Conservation (phyloP, 352 stramenopile genomes). For the Globisporangium camurandrum region DNA sequence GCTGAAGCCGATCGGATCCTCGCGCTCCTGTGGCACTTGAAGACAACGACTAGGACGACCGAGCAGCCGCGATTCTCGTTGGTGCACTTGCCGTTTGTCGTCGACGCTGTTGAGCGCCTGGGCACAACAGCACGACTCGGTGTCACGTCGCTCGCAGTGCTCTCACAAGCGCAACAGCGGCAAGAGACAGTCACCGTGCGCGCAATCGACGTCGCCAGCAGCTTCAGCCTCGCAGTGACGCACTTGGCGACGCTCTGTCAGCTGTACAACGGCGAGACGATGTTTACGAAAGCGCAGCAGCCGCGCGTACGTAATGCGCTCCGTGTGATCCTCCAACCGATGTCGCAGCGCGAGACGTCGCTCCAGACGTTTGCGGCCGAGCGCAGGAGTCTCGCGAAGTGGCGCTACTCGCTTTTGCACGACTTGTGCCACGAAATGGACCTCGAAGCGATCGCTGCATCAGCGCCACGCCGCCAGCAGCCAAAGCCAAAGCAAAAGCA, state of each 20-base stretch:
- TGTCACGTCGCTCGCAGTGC: too few species aligned
- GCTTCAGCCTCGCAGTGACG: too few species aligned
- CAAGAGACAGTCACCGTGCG: background rate
- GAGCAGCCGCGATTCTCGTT: background rate
- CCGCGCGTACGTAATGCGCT: background rate
- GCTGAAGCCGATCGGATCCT: conserved; percentile 6
- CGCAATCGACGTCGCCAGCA: background rate
- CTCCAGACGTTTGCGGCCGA: background rate
- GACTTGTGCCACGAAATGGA: conserved; percentile 6
- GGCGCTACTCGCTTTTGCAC: conserved; percentile 5
- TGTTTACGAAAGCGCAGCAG: conserved; percentile 1
- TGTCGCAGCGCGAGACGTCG: background rate
- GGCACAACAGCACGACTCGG: background rate
- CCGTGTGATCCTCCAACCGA: background rate
- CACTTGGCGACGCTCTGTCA: background rate
- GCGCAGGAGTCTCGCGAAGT: background rate
- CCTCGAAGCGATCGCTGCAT: background rate
- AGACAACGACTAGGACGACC: too few species aligned
- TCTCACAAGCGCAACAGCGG: too few species aligned
- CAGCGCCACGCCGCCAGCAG: too few species aligned
- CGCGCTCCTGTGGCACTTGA: background rate
- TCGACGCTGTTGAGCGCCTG: background rate
- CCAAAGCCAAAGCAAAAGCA: too few species aligned
- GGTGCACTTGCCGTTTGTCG: background rate
- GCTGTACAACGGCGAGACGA: conserved; percentile 6